These are phyloP conservation scores for Nothopassalora personata DNA, from an alignment of 2,329 filamentous ascomycete species.

Conservation along the genomic window DNA sequence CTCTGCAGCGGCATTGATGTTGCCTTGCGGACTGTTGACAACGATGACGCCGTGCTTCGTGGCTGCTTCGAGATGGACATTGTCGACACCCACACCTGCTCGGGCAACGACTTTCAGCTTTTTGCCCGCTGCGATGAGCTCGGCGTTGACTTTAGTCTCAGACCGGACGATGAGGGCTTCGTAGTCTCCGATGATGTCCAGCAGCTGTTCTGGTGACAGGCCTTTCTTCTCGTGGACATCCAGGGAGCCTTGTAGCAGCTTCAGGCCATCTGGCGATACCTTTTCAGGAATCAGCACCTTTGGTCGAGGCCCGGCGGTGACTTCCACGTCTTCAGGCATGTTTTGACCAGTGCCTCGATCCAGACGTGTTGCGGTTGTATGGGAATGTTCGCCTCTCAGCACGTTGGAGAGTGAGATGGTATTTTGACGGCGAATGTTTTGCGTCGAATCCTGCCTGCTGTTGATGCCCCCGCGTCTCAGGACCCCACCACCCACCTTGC, in stretches of 20 bases:
- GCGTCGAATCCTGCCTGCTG: too few relatives aligned
- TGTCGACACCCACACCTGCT: conserved; percentile 77
- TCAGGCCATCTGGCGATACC: conserved; percentile 70
- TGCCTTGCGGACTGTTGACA: conserved; percentile 72
- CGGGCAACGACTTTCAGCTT: conserved; percentile 72
- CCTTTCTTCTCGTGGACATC: conserved; percentile 64
- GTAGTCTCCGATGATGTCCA: conserved; percentile 63
- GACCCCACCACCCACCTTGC: background rate
- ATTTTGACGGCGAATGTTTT: background rate
- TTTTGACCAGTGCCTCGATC: background rate
- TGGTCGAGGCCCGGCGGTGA: conserved; percentile 25
- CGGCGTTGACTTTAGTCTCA: conserved; percentile 71
- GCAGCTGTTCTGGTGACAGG: conserved; percentile 58
- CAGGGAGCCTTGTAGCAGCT: conserved; percentile 60
- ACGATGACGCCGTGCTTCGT: conserved; percentile 71
- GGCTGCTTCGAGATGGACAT: conserved; percentile 69
- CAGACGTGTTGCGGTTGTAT: background rate
- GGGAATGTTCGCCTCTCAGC: background rate
- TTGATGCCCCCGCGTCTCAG: background rate
- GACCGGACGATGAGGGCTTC: conserved; percentile 74
- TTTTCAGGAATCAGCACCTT: conserved; percentile 73
- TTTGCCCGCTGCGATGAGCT: conserved; percentile 59
- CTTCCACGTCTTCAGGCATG: conserved; percentile 9
- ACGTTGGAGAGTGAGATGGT: background rate
- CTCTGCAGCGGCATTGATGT: conserved; percentile 64